Conservation (phyloP, 495 filamentous ascomycete species). For the Durotheca rogersii region DNA sequence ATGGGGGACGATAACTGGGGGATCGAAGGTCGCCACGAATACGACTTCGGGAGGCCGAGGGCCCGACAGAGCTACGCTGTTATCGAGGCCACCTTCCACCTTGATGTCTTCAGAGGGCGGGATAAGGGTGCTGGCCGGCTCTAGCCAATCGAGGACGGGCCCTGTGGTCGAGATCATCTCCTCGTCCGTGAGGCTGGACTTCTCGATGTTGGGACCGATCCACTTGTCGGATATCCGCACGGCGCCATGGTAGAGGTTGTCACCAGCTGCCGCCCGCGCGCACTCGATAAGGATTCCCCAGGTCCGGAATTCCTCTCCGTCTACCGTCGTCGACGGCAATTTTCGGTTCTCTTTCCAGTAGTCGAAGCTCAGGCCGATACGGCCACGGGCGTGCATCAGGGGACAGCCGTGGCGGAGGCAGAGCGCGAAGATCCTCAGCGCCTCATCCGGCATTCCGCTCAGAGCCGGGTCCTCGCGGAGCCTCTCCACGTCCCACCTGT, state of each 20-base stretch:
- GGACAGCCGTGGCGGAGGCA: slow-evolving; percentile 74
- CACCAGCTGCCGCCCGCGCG: slow-evolving; percentile 54
- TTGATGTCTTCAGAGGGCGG: slow-evolving; percentile 43
- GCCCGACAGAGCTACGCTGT: slow-evolving; percentile 39
- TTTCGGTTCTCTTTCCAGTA: slow-evolving; percentile 77
- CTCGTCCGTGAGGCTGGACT: slow-evolving; percentile 42
- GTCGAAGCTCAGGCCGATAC: slow-evolving; percentile 75
- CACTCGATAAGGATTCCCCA: slow-evolving; percentile 68
- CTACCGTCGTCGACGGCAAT: slow-evolving; percentile 39
- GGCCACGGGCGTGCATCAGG: slow-evolving; percentile 68
- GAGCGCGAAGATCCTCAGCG: slow-evolving; percentile 55
- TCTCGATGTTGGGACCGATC: slow-evolving; percentile 62
- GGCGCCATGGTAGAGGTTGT: slow-evolving; percentile 50
- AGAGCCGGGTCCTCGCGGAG: slow-evolving; percentile 53
- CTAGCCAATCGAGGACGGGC: slow-evolving; percentile 65
- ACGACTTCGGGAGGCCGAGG: slow-evolving; percentile 68
- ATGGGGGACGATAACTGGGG: slow-evolving; percentile 74
- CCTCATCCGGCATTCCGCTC: slow-evolving; percentile 50
- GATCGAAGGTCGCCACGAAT: slow-evolving; percentile 82
- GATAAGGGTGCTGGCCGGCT: slow-evolving; percentile 53
- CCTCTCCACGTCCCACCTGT: slow-evolving; percentile 66
- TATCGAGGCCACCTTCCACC: slow-evolving; percentile 32
- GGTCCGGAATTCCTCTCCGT: slow-evolving; percentile 40
- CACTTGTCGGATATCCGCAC: slow-evolving; percentile 67
- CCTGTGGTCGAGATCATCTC: slow-evolving; percentile 45